These are phyloP conservation scores for Thalassiosira mediterranea DNA, from an alignment of 352 stramenopile genomes.

Conservation along the genomic window DNA sequence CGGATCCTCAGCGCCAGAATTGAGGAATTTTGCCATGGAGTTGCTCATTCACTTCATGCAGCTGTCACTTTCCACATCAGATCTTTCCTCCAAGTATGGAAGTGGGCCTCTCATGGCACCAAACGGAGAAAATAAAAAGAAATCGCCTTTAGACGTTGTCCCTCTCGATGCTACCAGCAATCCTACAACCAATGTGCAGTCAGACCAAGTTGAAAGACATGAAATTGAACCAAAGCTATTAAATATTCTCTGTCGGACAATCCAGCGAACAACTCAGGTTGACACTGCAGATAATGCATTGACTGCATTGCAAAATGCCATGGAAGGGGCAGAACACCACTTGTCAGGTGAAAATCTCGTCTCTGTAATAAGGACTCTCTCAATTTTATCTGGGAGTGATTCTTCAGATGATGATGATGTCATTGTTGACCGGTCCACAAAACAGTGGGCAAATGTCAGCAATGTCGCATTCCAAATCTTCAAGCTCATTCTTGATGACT, in stretches of 20 bases:
- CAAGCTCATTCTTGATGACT: slow-evolving; percentile 95
- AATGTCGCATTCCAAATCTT: slow-evolving; percentile 92
- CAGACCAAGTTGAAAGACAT: slow-evolving; percentile 8
- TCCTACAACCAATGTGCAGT: slow-evolving; percentile 9
- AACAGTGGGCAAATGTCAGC: slow-evolving; percentile 61
- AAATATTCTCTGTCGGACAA: slow-evolving; percentile 70
- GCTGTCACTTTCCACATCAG: slow-evolving; percentile 40
- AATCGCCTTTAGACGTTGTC: slow-evolving; percentile 46
- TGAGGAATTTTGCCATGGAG: slow-evolving; percentile 77
- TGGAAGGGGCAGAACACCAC: slow-evolving; percentile 76
- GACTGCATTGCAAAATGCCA: slow-evolving; percentile 66
- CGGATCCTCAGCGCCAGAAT: slow-evolving; percentile 56
- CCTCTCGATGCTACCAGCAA: slow-evolving; percentile 20
- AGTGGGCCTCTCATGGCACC: slow-evolving; percentile 40
- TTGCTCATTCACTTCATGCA: slow-evolving; percentile 65
- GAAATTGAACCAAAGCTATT: slow-evolving; percentile 39
- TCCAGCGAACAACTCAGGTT: slow-evolving; percentile 49
- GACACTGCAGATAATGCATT: slow-evolving; percentile 70
- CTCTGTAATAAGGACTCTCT: slow-evolving; percentile 67
- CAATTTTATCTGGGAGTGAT: slow-evolving; percentile 58
- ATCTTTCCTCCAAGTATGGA: slow-evolving; percentile 43
- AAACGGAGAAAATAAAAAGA: slow-evolving; percentile 14
- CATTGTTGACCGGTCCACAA: slow-evolving; percentile 60
- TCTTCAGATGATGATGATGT: slow-evolving; percentile 47
- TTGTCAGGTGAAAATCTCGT: slow-evolving; percentile 65